Evolutionary conservation across 768 basidiomycete species (phyloP).

Genomic region (Sarcomyxa edulis): DNA sequence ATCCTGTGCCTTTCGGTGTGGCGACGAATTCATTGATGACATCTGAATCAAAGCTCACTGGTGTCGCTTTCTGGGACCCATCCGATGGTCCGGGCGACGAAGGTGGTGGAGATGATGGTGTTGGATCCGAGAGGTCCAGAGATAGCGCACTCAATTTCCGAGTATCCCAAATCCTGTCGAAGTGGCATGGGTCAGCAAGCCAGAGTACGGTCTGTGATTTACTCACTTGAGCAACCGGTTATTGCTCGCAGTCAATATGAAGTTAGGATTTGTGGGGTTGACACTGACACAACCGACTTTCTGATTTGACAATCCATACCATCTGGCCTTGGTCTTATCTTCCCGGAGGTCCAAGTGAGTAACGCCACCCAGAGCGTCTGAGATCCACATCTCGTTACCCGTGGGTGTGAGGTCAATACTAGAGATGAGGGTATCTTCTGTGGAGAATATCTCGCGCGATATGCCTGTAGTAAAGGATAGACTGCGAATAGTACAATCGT

Average conservation of each 20-base stretch:
- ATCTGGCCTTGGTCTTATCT: constrained; percentile 43
- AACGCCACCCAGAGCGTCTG: constrained; percentile 64
- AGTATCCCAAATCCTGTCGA: constrained; percentile 70
- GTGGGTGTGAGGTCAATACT: constrained; percentile 63
- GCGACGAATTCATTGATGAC: constrained; percentile 45
- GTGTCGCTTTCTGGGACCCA: constrained; percentile 1
- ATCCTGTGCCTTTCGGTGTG: constrained; percentile 45
- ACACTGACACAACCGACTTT: constrained; percentile 81
- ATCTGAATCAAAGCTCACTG: constrained; percentile 27
- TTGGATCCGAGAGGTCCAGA: constrained; percentile 23
- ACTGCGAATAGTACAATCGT: constrained; percentile 73
- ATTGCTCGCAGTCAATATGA: constrained; percentile 74
- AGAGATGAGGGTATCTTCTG: constrained; percentile 58
- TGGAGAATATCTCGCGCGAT: constrained; percentile 64
- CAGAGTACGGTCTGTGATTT: neutral
- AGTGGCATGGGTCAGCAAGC: neutral
- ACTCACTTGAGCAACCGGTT: constrained; percentile 63
- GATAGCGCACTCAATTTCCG: constrained; percentile 53
- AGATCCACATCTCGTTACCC: constrained; percentile 83
- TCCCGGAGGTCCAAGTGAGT: constrained; percentile 77
- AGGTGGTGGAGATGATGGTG: constrained; percentile 19
- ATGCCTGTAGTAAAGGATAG: constrained; percentile 70
- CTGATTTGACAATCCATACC: constrained; percentile 61
- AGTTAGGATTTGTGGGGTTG: constrained; percentile 64
- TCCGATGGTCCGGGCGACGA: constrained; percentile 18